phyloP scores from a whole-genome alignment of 306 rosid genomes.

The Fragaria vesca region DNA sequence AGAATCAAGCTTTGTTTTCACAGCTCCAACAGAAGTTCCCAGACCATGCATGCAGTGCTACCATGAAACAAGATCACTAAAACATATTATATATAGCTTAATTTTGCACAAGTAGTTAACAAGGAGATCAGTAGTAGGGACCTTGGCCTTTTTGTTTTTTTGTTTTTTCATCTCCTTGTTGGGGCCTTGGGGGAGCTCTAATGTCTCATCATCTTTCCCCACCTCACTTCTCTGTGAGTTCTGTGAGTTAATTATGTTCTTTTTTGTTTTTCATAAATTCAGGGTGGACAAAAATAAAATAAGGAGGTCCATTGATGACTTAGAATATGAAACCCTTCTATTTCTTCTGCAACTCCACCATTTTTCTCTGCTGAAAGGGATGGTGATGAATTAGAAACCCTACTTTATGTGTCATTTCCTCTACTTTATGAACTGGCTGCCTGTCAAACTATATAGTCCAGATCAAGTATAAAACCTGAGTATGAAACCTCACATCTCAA shows the following conservation, averaged over 20 bases:
- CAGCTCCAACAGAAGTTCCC: constrained; percentile 51
- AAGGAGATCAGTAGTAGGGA: constrained; percentile 1
- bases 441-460: not conserved
- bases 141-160: not conserved
- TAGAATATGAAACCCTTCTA: not conserved
- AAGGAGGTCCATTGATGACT: not conserved
- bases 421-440: not conserved
- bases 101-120: not conserved
- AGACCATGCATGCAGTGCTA: constrained; percentile 14
- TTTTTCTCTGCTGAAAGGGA: not conserved
- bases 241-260: not conserved
- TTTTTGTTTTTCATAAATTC: not conserved
- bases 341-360: not conserved
- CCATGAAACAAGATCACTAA: not conserved
- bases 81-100: not conserved
- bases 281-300: not conserved
- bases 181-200: not conserved
- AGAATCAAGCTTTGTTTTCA: constrained; percentile 59
- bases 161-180: constrained; percentile 8
- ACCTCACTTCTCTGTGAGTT: not conserved
- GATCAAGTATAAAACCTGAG: not conserved
- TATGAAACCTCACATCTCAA: not conserved
- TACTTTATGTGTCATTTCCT: not conserved
- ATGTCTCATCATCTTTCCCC: not conserved
- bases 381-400: not conserved